These are phyloP conservation scores for Talaromyces islandicus DNA, from an alignment of 2,329 filamentous ascomycete species.

Conservation along the genomic window DNA sequence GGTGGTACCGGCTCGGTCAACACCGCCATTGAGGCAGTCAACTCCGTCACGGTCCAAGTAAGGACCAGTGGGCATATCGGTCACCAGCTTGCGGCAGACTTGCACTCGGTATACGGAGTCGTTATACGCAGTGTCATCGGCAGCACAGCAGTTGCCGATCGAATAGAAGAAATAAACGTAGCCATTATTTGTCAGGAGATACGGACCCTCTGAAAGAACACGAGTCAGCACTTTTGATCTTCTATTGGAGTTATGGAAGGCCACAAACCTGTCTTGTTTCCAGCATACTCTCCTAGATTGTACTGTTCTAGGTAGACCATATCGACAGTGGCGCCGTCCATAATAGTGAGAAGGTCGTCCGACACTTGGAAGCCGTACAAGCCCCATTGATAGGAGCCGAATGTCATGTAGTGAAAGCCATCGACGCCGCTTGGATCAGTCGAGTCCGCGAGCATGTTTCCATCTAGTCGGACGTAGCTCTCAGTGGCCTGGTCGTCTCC, in stretches of 20 bases:
- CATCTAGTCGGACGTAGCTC: background rate
- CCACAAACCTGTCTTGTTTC: background rate
- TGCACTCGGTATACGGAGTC: background rate
- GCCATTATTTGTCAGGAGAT: background rate
- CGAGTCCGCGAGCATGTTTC: background rate
- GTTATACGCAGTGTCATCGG: background rate
- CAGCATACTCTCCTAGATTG: background rate
- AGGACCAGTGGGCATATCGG: background rate
- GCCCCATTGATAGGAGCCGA: background rate
- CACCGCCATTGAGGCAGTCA: background rate
- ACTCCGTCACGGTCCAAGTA: background rate
- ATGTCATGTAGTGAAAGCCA: background rate
- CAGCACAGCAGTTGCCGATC: background rate
- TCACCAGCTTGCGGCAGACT: background rate
- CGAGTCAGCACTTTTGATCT: background rate
- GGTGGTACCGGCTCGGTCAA: background rate
- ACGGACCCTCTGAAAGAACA: background rate
- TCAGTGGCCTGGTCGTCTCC: background rate
- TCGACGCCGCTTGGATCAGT: background rate
- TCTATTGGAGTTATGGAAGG: background rate
- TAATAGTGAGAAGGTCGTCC: background rate
- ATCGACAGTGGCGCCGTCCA: background rate
- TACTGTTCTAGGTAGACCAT: background rate
- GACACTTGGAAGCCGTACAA: background rate
- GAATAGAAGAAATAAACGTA: background rate